These are phyloP conservation scores for Zychaea mexicana DNA, from an alignment of 371 early-diverging fungal genomes.

Conservation along the genomic window DNA sequence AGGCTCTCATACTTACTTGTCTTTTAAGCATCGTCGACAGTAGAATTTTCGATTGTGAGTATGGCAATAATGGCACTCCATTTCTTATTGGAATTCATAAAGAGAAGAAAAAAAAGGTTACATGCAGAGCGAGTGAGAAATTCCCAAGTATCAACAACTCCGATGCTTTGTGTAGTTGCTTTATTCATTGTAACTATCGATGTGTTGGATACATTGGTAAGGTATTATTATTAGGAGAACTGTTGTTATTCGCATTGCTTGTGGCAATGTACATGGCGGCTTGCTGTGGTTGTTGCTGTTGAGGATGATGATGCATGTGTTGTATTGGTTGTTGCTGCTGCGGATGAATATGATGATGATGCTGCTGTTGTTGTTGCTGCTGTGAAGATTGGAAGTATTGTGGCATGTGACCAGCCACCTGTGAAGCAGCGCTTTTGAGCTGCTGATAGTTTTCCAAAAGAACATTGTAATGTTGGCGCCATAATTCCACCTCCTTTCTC, in stretches of 20 bases:
- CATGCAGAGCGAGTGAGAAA: neutral
- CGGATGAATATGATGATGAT: neutral
- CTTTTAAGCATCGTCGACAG: constrained; percentile 38
- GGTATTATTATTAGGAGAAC: too few relatives aligned
- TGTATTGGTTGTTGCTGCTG: neutral
- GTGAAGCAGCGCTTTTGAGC: too few relatives aligned
- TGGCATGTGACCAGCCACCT: too few relatives aligned
- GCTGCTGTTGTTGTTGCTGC: neutral
- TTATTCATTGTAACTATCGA: too few relatives aligned
- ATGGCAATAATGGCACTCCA: constrained; percentile 47
- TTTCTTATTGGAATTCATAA: neutral
- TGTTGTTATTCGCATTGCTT: too few relatives aligned
- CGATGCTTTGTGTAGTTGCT: too few relatives aligned
- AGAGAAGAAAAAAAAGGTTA: neutral
- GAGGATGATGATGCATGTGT: neutral
- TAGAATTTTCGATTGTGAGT: constrained; percentile 43
- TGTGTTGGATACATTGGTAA: too few relatives aligned
- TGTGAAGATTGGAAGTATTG: too few relatives aligned
- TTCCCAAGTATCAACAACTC: too few relatives aligned
- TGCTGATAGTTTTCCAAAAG: too few relatives aligned
- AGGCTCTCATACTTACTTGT: constrained; percentile 29
- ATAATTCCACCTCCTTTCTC: neutral
- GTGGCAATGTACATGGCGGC: neutral
- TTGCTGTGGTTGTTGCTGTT: neutral
- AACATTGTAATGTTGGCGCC: too few relatives aligned